Evolutionary conservation across 2,329 filamentous ascomycete species (phyloP).

Genomic region (Talaromyces sp.): DNA sequence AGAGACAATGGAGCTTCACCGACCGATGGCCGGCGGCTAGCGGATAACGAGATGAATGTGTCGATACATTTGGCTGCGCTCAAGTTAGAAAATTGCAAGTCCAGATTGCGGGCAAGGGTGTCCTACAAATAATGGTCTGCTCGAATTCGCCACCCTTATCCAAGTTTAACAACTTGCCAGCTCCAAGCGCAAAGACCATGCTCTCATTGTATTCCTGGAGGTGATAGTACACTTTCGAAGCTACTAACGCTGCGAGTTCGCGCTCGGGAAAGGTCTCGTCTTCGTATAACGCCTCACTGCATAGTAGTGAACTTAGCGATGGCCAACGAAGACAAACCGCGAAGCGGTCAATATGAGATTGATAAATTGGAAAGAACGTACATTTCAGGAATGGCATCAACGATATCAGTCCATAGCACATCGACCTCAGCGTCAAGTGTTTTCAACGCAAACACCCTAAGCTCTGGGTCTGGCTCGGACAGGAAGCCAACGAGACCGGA

Average conservation of each 20-base stretch:
- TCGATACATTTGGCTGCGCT: conserved; percentile 81
- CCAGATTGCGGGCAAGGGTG: background rate
- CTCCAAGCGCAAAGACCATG: conserved; percentile 95
- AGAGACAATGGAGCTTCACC: conserved; percentile 61
- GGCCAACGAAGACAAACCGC: background rate
- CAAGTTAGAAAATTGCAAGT: conserved; percentile 15
- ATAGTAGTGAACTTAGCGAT: conserved; percentile 3
- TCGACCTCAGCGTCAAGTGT: conserved; percentile 96
- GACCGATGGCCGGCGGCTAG: conserved; percentile 52
- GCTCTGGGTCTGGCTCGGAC: conserved; percentile 86
- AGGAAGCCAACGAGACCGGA: conserved; percentile 94
- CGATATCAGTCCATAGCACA: conserved; percentile 95
- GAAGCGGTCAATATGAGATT: background rate
- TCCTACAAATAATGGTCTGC: conserved; percentile 86
- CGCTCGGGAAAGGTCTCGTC: conserved; percentile 92
- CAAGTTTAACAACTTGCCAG: conserved; percentile 91
- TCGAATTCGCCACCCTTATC: conserved; percentile 91
- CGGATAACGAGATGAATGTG: conserved; percentile 84
- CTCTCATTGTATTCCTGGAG: conserved; percentile 98
- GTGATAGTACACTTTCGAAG: conserved; percentile 98
- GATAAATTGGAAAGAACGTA: conserved; percentile 50
- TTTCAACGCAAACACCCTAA: conserved; percentile 92
- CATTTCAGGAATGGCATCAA: conserved; percentile 89
- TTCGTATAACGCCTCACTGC: conserved; percentile 93
- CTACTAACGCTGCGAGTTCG: conserved; percentile 87